A percentile compares a stretch with the other conserved stretches of the same genome.
These are phyloP conservation scores for Zygosaccharomyces kombuchaensis DNA, from an alignment of 805 yeast species.

Conservation along the genomic window DNA sequence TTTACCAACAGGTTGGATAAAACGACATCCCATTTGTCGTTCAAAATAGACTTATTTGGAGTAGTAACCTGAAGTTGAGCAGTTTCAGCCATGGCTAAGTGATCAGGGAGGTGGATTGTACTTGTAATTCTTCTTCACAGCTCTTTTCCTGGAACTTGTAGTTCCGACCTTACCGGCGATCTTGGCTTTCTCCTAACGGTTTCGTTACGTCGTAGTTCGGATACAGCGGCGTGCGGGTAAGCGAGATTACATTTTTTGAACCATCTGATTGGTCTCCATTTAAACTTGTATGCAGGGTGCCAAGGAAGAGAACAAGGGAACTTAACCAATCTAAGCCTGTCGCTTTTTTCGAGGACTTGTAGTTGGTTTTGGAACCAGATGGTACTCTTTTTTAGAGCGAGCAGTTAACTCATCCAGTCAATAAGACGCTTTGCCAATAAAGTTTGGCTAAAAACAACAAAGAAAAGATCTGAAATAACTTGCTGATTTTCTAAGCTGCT, in stretches of 20 bases:
- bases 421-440: too few relatives aligned
- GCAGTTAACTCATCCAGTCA: too few relatives aligned
- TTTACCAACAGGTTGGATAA: conserved; percentile 90
- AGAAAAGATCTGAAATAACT: too few relatives aligned
- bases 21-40: conserved; percentile 91
- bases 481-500: too few relatives aligned
- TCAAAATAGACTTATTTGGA: conserved; percentile 49
- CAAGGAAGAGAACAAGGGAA: not conserved
- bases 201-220: not conserved
- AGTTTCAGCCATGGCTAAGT: not conserved
- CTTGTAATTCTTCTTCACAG: not conserved
- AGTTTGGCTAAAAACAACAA: too few relatives aligned
- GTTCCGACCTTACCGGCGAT: not conserved
- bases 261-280: conserved; percentile 7
- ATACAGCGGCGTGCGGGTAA: conserved; percentile 5
- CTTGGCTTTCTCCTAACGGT: not conserved
- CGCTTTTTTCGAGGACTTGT: too few relatives aligned
- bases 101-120: not conserved
- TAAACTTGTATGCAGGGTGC: not conserved
- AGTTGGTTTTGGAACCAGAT: too few relatives aligned
- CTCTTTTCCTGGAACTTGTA: too few relatives aligned
- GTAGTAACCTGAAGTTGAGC: conserved; percentile 10
- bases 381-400: too few relatives aligned
- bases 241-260: not conserved
- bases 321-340: too few relatives aligned